phyloP scores from a whole-genome alignment of 139 green algal species.

The Chlorella sorokiniana region DNA sequence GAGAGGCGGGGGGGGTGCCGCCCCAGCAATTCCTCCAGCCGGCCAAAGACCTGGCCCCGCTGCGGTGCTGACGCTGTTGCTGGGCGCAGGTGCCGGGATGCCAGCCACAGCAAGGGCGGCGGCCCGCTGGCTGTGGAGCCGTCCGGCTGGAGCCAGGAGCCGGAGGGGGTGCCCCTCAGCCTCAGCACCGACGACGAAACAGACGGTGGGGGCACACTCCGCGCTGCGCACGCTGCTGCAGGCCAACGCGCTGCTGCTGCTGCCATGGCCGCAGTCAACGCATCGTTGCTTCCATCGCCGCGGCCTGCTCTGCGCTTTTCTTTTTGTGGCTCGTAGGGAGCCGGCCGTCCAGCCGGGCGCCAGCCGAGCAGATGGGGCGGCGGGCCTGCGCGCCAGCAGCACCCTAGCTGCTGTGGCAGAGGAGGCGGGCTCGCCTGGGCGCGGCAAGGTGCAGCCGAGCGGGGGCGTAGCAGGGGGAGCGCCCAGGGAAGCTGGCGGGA shows the following conservation, averaged over 20 bases:
- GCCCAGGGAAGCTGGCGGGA: too few relatives aligned
- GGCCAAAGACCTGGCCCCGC: too few relatives aligned
- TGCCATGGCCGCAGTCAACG: not conserved
- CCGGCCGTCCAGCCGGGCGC: conserved; percentile 4
- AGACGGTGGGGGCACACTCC: not conserved
- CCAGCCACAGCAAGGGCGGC: not conserved
- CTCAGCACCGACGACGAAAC: conserved; percentile 35
- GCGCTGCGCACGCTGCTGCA: not conserved
- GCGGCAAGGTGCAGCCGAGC: not conserved
- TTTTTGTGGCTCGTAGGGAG: not conserved
- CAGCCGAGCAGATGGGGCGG: not conserved
- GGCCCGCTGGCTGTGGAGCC: not conserved
- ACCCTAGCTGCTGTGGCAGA: conserved; percentile 4
- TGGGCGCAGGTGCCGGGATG: not conserved
- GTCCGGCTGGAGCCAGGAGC: not conserved
- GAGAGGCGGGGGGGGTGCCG: not conserved
- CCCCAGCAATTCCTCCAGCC: too few relatives aligned
- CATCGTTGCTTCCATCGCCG: too few relatives aligned
- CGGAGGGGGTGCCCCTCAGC: not conserved
- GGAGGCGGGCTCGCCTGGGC: not conserved
- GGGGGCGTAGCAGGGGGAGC: not conserved
- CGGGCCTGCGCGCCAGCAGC: not conserved
- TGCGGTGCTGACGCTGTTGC: not conserved
- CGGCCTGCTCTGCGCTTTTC: not conserved
- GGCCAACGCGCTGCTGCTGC: too few relatives aligned